These are phyloP conservation scores for Ormosia emarginata DNA, from an alignment of 306 rosid genomes.

Conservation along the genomic window DNA sequence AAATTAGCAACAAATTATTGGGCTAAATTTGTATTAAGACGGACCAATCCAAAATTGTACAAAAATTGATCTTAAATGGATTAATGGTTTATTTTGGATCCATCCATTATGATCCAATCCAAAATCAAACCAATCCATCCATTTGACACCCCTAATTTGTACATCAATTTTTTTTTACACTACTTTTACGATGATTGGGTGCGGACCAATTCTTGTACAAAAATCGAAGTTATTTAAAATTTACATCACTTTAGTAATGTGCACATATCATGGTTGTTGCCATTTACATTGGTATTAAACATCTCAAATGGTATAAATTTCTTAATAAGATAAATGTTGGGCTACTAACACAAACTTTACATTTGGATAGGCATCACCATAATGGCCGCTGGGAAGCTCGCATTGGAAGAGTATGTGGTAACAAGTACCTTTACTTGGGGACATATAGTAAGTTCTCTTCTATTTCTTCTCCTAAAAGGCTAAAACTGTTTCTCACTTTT, in stretches of 20 bases:
- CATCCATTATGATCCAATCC: no score
- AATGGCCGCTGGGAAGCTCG: conserved; percentile 99
- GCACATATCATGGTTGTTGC: neutral
- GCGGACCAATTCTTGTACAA: neutral
- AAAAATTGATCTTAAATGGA: no score
- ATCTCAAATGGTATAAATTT: neutral
- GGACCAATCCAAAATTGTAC: no score
- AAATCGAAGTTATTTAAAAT: neutral
- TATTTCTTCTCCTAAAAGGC: neutral
- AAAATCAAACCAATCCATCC: no score
- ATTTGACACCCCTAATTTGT: no score
- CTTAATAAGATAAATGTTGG: neutral
- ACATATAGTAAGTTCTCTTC: conserved; percentile 62
- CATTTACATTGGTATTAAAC: neutral
- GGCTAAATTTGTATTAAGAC: no score
- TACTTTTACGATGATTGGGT: neutral
- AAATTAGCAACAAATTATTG: no score
- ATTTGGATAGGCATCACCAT: conserved; percentile 71
- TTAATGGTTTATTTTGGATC: no score
- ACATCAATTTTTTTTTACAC: neutral
- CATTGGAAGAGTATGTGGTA: conserved; percentile 86
- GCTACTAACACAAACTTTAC: neutral
- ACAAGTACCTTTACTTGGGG: conserved; percentile 89
- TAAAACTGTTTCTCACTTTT: neutral
- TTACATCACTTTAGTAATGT: neutral